Evolutionary conservation across 1,284 basidiomycete species (phyloP).

Genomic region (Irpex rosettiformis): DNA sequence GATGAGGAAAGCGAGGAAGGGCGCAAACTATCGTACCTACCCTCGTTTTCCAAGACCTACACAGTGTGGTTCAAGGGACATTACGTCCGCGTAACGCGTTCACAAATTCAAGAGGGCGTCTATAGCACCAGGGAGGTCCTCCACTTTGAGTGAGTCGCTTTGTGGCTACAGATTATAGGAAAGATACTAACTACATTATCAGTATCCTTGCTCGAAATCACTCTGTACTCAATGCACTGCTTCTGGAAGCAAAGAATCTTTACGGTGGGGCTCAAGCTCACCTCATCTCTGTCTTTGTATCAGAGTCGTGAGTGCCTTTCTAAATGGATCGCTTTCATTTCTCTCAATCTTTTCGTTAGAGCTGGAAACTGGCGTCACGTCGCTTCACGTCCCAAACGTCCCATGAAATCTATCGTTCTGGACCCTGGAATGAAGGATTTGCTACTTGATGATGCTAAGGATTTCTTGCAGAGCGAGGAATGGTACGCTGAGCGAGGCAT

Average conservation of each 20-base stretch:
- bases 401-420: conserved; percentile 61
- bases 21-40: conserved; percentile 28
- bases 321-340: background rate
- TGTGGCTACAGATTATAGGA: background rate
- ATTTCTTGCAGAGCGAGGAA: conserved; percentile 59
- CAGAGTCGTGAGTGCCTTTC: conserved; percentile 36
- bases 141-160: conserved; percentile 23
- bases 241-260: conserved; percentile 52
- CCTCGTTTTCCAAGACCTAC: conserved; percentile 26
- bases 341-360: background rate
- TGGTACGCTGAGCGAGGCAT: conserved; percentile 72
- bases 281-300: conserved; percentile 54
- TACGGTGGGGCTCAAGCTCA: conserved; percentile 51
- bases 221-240: conserved; percentile 43
- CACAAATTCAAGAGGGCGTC: conserved; percentile 21
- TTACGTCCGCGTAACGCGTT: conserved; percentile 26
- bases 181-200: conserved; percentile 1
- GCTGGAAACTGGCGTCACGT: conserved; percentile 45
- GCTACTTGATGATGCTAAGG: conserved; percentile 60
- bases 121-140: conserved; percentile 25
- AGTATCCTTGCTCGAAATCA: conserved; percentile 54
- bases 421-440: conserved; percentile 63
- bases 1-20: conserved; percentile 23
- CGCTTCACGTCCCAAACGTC: conserved; percentile 58
- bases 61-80: conserved; percentile 31